Evolutionary conservation across 345 rosid genomes (phyloP).

Genomic region (Lumnitzera littorea): DNA sequence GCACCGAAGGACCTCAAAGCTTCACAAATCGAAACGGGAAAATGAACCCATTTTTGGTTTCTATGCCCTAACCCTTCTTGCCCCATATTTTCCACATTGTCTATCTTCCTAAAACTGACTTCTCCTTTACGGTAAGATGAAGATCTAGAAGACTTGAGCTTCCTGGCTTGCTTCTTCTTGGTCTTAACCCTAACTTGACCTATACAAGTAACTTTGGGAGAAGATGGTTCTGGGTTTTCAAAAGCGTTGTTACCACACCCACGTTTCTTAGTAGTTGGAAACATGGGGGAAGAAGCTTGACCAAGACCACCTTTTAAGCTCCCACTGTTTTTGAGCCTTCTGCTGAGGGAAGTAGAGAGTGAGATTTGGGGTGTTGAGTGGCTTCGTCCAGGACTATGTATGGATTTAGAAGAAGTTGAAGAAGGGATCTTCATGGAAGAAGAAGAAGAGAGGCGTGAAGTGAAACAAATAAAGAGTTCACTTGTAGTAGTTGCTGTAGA

Average conservation of each 20-base stretch:
- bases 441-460: constrained; percentile 75
- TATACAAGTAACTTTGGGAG: constrained; percentile 96
- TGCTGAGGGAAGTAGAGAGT: constrained; percentile 70
- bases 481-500: constrained; percentile 12
- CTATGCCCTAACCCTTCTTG: constrained; percentile 42
- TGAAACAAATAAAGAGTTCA: constrained; percentile 82
- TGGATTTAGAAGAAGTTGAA: constrained; percentile 35
- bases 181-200: constrained; percentile 98
- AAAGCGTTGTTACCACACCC: constrained; percentile 51
- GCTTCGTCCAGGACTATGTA: constrained; percentile 62
- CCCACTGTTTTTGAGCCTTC: constrained; percentile 61
- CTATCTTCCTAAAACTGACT: constrained; percentile 54
- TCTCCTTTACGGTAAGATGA: constrained; percentile 66
- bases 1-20: constrained; percentile 72
- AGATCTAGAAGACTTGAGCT: constrained; percentile 50
- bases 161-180: constrained; percentile 86
- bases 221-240: constrained; percentile 82
- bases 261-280: constrained; percentile 52
- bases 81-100: constrained; percentile 21
- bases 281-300: constrained; percentile 64
- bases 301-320: constrained; percentile 65
- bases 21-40: constrained; percentile 78
- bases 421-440: constrained; percentile 82
- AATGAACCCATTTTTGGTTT: constrained; percentile 76
- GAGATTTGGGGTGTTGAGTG: constrained; percentile 65